These are phyloP conservation scores for Penicillium lividum DNA, from an alignment of 495 filamentous ascomycete genomes.

Conservation along the genomic window DNA sequence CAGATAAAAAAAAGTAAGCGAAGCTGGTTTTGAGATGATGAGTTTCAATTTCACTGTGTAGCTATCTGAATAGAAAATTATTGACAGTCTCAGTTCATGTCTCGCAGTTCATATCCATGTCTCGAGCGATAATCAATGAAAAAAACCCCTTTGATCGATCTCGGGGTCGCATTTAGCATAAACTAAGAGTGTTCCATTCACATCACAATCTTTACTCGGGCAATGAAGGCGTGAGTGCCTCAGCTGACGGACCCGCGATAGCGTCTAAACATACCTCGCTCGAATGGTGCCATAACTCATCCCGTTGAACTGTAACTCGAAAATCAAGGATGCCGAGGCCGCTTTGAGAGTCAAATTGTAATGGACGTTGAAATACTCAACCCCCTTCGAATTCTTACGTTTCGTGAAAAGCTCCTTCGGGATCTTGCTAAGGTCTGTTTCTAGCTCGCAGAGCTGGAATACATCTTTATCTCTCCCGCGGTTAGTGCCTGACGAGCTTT, in stretches of 20 bases:
- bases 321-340: slow-evolving; percentile 26
- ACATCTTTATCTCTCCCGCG: slow-evolving; percentile 7
- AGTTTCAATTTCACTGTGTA: too few relatives aligned
- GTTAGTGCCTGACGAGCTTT: not conserved
- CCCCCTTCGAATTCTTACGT: slow-evolving; percentile 21
- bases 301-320: slow-evolving; percentile 32
- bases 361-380: slow-evolving; percentile 18
- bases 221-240: not conserved
- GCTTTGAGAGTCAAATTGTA: slow-evolving; percentile 28
- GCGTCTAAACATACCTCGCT: slow-evolving; percentile 15
- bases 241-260: not conserved
- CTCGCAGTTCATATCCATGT: too few relatives aligned
- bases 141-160: too few relatives aligned
- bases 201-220: not conserved
- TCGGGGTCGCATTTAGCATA: not conserved
- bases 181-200: not conserved
- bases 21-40: too few relatives aligned
- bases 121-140: too few relatives aligned
- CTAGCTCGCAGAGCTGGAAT: slow-evolving; percentile 18
- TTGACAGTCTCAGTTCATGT: too few relatives aligned
- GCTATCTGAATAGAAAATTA: too few relatives aligned
- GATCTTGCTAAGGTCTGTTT: slow-evolving; percentile 26
- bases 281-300: slow-evolving; percentile 23
- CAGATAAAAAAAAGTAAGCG: too few relatives aligned
- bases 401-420: slow-evolving; percentile 25